Evolutionary conservation across 2,329 filamentous ascomycete genomes (phyloP), one percentile per base, ranked within the genome.

Genomic region (Colletotrichum neosansevieriae): DNA sequence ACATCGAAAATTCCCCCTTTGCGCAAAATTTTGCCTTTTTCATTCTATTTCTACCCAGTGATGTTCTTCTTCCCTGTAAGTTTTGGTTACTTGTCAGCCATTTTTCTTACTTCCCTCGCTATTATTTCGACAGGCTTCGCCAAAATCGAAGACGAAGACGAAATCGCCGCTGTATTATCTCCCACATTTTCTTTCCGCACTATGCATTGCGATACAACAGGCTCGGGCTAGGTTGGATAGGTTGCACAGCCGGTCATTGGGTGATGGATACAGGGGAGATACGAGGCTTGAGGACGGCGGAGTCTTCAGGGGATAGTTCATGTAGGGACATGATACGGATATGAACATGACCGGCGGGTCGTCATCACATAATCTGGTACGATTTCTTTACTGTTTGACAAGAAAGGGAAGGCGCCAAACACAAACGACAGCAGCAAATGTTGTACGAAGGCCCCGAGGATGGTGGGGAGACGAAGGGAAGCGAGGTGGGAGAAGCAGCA

Each of bases 81-180:
- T 59, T 63, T 63, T 68, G 29, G 29, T 29, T 7, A 29, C 62
- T 70, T 56, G 69, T 65, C 54, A 67, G 58, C 70, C 69, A 45
- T 45, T 63, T 71, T 65, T 70, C 62, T 60, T 60, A 69, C 67
- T 62, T 60, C 58, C 57, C 70, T 71, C 58, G 59, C 65, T 61
- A 38, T 72, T 49, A 13, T 63, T 63, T 49, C 38, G 12, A 53
- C 7, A 19, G 61, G 34, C 63, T 40, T 63, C 40, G 54, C 38
- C 54, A 21, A 29, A 45, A 13, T 34, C 45, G 19, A 29, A 51
- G 15, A 51, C 5, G 42, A 45, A 21, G 19, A n/a, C n/a, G 15
- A 40, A n/a, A n/a, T 59, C 34, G 42, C n/a, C 45, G 29, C 45
- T 54, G 66, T 69, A 69, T 49, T 59, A 60, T 56, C 45, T 62